These are phyloP conservation scores for Talaromyces atroroseus DNA, from an alignment of 2,329 filamentous ascomycete species.

Conservation along the genomic window DNA sequence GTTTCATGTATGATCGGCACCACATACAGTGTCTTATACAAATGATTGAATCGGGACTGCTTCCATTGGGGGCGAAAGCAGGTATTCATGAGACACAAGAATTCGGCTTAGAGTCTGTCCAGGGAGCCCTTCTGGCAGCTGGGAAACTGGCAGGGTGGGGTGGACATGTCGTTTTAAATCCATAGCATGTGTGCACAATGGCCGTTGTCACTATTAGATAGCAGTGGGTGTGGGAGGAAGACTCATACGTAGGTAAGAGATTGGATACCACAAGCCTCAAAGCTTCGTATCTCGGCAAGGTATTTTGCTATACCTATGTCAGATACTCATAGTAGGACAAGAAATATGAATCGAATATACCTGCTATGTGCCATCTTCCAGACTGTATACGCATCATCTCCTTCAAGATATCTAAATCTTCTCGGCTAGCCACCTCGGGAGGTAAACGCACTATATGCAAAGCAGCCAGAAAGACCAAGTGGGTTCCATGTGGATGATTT, in stretches of 20 bases:
- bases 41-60: conserved; percentile 14
- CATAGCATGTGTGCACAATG: not conserved
- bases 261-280: too few species aligned
- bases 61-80: conserved; percentile 1
- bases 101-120: conserved; percentile 15
- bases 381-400: conserved; percentile 2
- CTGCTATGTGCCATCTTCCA: conserved; percentile 2
- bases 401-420: not conserved
- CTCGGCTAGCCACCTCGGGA: not conserved
- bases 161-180: conserved; percentile 7
- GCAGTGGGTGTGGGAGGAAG: too few species aligned
- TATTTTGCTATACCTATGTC: too few species aligned
- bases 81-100: conserved; percentile 14
- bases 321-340: too few species aligned
- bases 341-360: not conserved
- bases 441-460: not conserved
- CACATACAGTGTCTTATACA: conserved; percentile 15
- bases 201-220: too few species aligned
- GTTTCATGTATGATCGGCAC: conserved; percentile 16
- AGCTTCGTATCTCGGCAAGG: too few species aligned
- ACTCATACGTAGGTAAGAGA: not conserved
- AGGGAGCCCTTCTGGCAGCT: conserved; percentile 7
- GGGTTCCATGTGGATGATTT: not conserved
- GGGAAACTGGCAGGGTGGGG: not conserved
- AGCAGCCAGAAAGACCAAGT: not conserved